Evolutionary conservation across 2,329 filamentous ascomycete genomes (phyloP).

Genomic region (Coleophoma eucalyptorum): DNA sequence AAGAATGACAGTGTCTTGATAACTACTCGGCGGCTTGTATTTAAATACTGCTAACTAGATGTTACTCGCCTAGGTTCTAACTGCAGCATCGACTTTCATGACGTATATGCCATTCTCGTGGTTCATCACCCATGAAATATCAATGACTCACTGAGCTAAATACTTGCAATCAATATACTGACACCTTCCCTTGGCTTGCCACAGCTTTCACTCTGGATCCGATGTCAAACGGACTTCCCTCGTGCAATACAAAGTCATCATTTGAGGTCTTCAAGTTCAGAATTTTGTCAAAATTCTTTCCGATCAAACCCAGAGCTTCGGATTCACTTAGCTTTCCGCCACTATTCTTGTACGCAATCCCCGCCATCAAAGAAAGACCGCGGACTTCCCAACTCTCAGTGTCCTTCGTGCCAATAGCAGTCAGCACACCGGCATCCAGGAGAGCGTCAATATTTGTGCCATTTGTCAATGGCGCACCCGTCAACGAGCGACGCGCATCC

Average conservation of each 20-base stretch:
- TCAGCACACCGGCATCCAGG: constrained; percentile 52
- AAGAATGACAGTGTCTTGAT: too few relatives aligned
- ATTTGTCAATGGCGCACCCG: constrained; percentile 63
- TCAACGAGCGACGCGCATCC: constrained; percentile 59
- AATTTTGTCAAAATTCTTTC: constrained; percentile 52
- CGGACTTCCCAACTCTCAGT: constrained; percentile 57
- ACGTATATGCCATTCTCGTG: too few relatives aligned
- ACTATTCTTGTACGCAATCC: constrained; percentile 54
- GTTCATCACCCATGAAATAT: too few relatives aligned
- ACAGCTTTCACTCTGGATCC: constrained; percentile 47
- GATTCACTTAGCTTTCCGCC: constrained; percentile 48
- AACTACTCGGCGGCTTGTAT: too few relatives aligned
- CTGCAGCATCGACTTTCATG: too few relatives aligned
- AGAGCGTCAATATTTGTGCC: constrained; percentile 57
- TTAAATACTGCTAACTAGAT: too few relatives aligned
- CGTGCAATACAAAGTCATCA: constrained; percentile 57
- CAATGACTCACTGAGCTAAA: too few relatives aligned
- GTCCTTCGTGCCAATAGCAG: constrained; percentile 50
- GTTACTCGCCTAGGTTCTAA: too few relatives aligned
- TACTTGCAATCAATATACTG: background rate
- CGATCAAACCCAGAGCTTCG: constrained; percentile 53
- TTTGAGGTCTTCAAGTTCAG: constrained; percentile 39
- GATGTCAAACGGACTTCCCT: constrained; percentile 60
- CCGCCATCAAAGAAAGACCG: constrained; percentile 56
- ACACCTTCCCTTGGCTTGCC: background rate